Conservation (phyloP, 2,329 filamentous ascomycete species). For the Sclerotinia borealis region DNA sequence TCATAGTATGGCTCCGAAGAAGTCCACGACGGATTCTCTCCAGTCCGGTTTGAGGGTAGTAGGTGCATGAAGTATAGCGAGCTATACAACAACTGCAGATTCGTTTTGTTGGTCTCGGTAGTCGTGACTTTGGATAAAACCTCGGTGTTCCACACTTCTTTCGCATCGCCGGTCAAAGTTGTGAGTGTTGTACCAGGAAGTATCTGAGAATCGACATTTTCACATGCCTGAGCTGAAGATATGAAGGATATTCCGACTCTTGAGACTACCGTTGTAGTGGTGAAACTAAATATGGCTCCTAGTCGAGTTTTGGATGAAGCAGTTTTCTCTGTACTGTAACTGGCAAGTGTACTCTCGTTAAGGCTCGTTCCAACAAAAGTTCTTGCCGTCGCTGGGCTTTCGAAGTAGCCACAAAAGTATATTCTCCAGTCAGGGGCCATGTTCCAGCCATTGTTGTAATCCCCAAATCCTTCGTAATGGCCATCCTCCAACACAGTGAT, state of each 20-base stretch:
- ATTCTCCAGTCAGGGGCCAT: constrained; percentile 55
- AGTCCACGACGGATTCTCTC: constrained; percentile 61
- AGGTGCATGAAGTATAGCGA: constrained; percentile 49
- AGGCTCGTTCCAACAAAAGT: constrained; percentile 33
- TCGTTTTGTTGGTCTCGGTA: constrained; percentile 48
- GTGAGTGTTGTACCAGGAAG: constrained; percentile 38
- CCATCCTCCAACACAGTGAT: constrained; percentile 45
- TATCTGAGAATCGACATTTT: constrained; percentile 42
- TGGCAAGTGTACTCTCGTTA: background rate
- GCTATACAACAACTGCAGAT: constrained; percentile 57
- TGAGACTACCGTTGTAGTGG: constrained; percentile 38
- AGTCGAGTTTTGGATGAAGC: constrained; percentile 33
- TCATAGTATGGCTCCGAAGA: constrained; percentile 63
- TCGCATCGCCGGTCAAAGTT: constrained; percentile 39
- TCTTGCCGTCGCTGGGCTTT: constrained; percentile 42
- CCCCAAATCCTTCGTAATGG: constrained; percentile 54
- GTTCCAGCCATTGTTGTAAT: constrained; percentile 64
- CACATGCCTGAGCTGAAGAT: constrained; percentile 42
- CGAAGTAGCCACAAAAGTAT: constrained; percentile 45
- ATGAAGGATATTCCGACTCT: constrained; percentile 47
- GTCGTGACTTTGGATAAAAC: constrained; percentile 60
- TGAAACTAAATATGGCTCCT: constrained; percentile 43
- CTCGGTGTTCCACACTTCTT: constrained; percentile 52
- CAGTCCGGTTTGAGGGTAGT: constrained; percentile 56
- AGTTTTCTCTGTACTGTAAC: constrained; percentile 31